A percentile compares a stretch with the other conserved stretches of the same genome.
Conservation (phyloP, 495 filamentous ascomycete species). For the Penicillium soppii region DNA sequence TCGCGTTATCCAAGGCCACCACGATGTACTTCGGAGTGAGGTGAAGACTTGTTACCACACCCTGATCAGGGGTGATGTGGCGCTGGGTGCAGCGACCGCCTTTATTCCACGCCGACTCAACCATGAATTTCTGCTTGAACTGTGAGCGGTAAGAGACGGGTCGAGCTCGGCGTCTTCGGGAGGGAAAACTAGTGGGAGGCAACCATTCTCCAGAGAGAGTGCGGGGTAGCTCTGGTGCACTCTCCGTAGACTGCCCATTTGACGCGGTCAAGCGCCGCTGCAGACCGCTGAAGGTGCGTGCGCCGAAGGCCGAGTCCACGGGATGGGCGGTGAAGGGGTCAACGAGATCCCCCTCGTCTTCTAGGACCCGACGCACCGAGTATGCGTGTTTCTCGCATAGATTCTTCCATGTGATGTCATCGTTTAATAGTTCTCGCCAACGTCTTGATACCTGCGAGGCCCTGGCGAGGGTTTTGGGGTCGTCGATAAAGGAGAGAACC, state of each 20-base stretch:
- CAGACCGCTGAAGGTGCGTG: slow-evolving; percentile 20
- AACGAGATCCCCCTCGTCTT: slow-evolving; percentile 41
- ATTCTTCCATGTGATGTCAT: slow-evolving; percentile 98
- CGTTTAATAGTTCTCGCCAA: slow-evolving; percentile 90
- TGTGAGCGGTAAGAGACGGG: slow-evolving; percentile 83
- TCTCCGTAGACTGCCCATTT: slow-evolving; percentile 25
- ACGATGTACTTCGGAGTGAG: slow-evolving; percentile 95
- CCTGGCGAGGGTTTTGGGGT: slow-evolving; percentile 86
- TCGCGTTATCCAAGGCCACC: slow-evolving; percentile 95
- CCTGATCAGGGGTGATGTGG: slow-evolving; percentile 92
- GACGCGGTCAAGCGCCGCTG: slow-evolving; percentile 31
- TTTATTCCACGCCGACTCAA: slow-evolving; percentile 94
- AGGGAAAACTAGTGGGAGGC: slow-evolving; percentile 27
- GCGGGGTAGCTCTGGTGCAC: slow-evolving; percentile 29
- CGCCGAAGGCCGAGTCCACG: slow-evolving; percentile 16
- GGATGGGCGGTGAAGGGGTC: slow-evolving; percentile 37
- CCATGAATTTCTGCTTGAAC: slow-evolving; percentile 96
- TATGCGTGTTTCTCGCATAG: slow-evolving; percentile 85
- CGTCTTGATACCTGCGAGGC: slow-evolving; percentile 89
- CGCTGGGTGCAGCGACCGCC: slow-evolving; percentile 74
- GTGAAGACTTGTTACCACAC: slow-evolving; percentile 94
- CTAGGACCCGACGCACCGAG: slow-evolving; percentile 64
- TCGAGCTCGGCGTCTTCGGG: slow-evolving; percentile 40
- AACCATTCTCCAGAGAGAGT: slow-evolving; percentile 39
- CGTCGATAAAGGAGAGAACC: slow-evolving; percentile 93